Percentiles rank a stretch among this genome's conserved stretches.
phyloP scores from a whole-genome alignment of 768 basidiomycete species.

The Crucibulum laeve region DNA sequence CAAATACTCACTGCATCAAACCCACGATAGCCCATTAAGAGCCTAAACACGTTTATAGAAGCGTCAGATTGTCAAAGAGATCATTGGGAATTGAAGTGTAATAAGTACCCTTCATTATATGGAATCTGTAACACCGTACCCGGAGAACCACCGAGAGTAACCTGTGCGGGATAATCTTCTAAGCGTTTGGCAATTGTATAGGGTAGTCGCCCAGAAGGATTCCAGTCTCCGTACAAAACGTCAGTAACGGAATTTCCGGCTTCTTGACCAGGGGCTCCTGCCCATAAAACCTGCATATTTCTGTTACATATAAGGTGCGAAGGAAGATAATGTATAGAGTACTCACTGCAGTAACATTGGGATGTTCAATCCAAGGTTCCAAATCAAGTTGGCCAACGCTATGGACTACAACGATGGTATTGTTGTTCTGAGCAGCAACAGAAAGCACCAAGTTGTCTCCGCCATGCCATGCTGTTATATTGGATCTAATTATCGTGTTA shows the following conservation, averaged over 20 bases:
- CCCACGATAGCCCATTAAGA: slow-evolving; percentile 69
- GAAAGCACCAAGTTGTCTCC: slow-evolving; percentile 69
- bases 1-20: slow-evolving; percentile 56
- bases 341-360: slow-evolving; percentile 68
- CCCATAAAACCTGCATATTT: slow-evolving; percentile 49
- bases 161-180: slow-evolving; percentile 54
- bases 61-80: too few species aligned
- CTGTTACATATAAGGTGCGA: neutral
- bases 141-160: slow-evolving; percentile 30
- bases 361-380: slow-evolving; percentile 68
- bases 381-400: slow-evolving; percentile 56
- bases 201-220: slow-evolving; percentile 65
- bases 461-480: slow-evolving; percentile 67
- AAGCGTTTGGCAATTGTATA: slow-evolving; percentile 68
- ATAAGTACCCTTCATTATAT: slow-evolving; percentile 57
- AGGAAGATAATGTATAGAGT: slow-evolving; percentile 18
- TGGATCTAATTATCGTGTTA: too few species aligned
- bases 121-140: slow-evolving; percentile 43
- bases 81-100: too few species aligned
- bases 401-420: slow-evolving; percentile 70
- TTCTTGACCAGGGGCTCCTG: slow-evolving; percentile 63
- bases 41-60: too few species aligned
- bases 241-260: slow-evolving; percentile 68
- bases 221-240: slow-evolving; percentile 65
- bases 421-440: slow-evolving; percentile 62